Evolutionary conservation across 345 rosid species (phyloP).

Genomic region (Carallia brachiata): DNA sequence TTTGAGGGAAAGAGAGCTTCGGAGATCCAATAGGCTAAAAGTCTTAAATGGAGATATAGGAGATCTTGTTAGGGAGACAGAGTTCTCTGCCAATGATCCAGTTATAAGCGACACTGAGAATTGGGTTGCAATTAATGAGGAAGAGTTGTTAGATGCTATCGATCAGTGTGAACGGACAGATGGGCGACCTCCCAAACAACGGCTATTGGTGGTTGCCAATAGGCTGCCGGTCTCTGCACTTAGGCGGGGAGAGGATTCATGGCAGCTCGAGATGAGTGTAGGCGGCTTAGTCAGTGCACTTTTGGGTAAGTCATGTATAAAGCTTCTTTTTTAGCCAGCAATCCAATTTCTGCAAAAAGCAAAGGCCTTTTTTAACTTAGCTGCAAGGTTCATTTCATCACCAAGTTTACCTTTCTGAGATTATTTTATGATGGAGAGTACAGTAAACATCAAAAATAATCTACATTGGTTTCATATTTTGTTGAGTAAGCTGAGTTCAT

Average conservation of each 20-base stretch:
- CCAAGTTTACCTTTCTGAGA: too few relatives aligned
- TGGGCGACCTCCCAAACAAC: slow-evolving; percentile 39
- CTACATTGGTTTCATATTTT: too few relatives aligned
- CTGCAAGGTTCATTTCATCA: too few relatives aligned
- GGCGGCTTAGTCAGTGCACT: slow-evolving; percentile 62
- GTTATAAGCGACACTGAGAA: slow-evolving; percentile 25
- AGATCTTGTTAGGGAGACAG: slow-evolving; percentile 25
- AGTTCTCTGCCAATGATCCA: slow-evolving; percentile 20
- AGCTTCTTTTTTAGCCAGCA: background rate
- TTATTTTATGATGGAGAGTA: too few relatives aligned
- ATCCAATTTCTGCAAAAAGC: background rate
- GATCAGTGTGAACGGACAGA: slow-evolving; percentile 33
- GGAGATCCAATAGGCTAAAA: slow-evolving; percentile 36
- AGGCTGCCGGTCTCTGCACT: slow-evolving; percentile 57
- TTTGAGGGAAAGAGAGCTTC: slow-evolving; percentile 46
- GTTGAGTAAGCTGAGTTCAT: too few relatives aligned
- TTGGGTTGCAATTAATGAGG: slow-evolving; percentile 26
- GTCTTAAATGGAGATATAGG: slow-evolving; percentile 23
- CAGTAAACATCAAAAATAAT: too few relatives aligned
- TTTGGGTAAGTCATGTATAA: slow-evolving; percentile 34
- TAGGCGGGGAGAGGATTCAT: slow-evolving; percentile 42
- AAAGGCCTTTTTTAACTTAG: too few relatives aligned
- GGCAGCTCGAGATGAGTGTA: slow-evolving; percentile 56
- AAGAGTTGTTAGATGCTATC: slow-evolving; percentile 16
- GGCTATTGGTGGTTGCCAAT: slow-evolving; percentile 57